Evolutionary conservation across 768 basidiomycete genomes (phyloP).

Genomic region (Phlegmacium glaucopus): DNA sequence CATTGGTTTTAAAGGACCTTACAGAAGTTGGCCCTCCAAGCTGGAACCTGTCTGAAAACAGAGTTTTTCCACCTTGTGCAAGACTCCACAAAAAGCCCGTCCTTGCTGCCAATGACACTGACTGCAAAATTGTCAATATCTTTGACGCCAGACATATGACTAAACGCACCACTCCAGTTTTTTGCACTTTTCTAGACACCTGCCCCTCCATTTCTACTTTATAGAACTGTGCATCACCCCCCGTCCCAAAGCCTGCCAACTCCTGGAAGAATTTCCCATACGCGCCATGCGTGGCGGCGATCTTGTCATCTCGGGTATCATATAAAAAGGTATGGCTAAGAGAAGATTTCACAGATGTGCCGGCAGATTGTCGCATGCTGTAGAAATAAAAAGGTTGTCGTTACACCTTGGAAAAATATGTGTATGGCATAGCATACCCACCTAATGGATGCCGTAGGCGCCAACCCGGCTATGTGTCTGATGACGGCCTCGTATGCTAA

Average conservation of each 20-base stretch:
- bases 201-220: constrained; percentile 70
- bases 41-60: constrained; percentile 86
- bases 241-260: constrained; percentile 57
- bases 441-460: constrained; percentile 81
- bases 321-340: constrained; percentile 72
- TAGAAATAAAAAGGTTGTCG: not conserved
- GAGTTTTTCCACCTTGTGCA: constrained; percentile 33
- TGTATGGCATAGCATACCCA: constrained; percentile 27
- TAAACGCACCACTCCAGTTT: constrained; percentile 51
- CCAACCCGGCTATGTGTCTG: constrained; percentile 69
- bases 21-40: constrained; percentile 89
- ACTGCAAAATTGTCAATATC: constrained; percentile 36
- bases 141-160: not conserved
- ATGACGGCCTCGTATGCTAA: constrained; percentile 80
- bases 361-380: constrained; percentile 84
- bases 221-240: constrained; percentile 75
- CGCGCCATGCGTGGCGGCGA: constrained; percentile 59
- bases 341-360: constrained; percentile 77
- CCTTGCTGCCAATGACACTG: constrained; percentile 69
- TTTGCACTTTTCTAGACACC: constrained; percentile 51
- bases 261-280: constrained; percentile 64
- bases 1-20: constrained; percentile 70
- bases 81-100: constrained; percentile 72
- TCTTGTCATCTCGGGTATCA: constrained; percentile 74
- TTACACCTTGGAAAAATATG: no score